Conservation (phyloP, 2,329 filamentous ascomycete genomes). For the Aspergillus neotritici region DNA sequence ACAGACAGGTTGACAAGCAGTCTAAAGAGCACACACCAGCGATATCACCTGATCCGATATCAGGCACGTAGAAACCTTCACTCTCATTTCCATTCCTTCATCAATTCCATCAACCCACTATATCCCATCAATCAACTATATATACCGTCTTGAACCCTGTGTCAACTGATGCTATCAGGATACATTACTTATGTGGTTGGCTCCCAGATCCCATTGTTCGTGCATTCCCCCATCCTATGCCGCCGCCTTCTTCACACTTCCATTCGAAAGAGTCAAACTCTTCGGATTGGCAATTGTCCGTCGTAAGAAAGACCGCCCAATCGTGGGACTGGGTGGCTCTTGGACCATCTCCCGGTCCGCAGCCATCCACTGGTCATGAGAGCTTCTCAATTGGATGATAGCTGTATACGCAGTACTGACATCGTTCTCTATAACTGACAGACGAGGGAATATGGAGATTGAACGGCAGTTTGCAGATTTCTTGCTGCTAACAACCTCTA, state of each 20-base stretch:
- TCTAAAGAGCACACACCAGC: too few relatives aligned
- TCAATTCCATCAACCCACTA: too few relatives aligned
- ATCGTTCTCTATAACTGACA: conserved; percentile 4
- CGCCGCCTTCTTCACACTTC: neutral
- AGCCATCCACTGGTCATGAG: neutral
- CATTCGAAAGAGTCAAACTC: neutral
- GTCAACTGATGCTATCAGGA: too few relatives aligned
- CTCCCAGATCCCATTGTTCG: too few relatives aligned
- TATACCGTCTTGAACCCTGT: too few relatives aligned
- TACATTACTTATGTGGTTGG: too few relatives aligned
- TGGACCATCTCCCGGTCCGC: neutral
- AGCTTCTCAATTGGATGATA: conserved; percentile 1
- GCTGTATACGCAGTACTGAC: neutral
- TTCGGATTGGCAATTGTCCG: neutral
- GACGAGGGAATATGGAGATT: conserved; percentile 3
- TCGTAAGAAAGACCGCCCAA: neutral
- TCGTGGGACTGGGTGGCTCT: conserved; percentile 2
- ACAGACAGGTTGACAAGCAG: too few relatives aligned
- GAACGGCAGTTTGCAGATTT: neutral
- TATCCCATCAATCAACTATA: too few relatives aligned
- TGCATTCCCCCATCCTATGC: too few relatives aligned
- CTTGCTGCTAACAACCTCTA: neutral
- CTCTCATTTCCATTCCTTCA: too few relatives aligned
- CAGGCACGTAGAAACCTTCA: too few relatives aligned
- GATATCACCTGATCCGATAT: too few relatives aligned